Base-by-base conservation (phyloP, 495 filamentous ascomycete species). In the Diplogelasinospora grovesii region DNA sequence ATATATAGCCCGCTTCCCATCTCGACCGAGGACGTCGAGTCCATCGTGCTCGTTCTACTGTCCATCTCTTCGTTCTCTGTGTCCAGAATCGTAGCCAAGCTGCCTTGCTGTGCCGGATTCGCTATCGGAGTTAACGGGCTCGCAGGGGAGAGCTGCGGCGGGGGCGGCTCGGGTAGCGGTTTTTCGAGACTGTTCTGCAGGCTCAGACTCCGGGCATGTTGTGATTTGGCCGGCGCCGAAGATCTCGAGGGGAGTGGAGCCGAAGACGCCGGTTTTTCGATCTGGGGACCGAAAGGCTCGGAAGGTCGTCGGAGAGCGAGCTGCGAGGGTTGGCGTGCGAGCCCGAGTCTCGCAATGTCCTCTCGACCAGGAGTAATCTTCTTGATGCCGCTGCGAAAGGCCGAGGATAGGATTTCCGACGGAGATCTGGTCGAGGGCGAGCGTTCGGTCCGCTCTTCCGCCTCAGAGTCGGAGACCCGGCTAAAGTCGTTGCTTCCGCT, bases 1-100 rank as follows among this genome's bases (percentile, higher is more conserved):
- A 50, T 48, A 36, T 61, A 59, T 11, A 55, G 32, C 15, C 55
- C 53, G 18, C 52, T 46, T 9, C 47, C 45, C 43, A 61, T 57
- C 48, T 52, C 70, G 13, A 60, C 60, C n/a, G 78, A 73, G 15
- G 54, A 69, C 22, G 61, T 61, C 16, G 80, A 79, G 46, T 85
- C 81, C 64, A 82, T 77, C 0, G 74, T 79, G 53, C 66, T 76
- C 16, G 70, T 67, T 39, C 73, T 59, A 53, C 56, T 68, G 11
- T 70, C 67, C 54, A 57, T 49, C 31, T 44, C 46, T 30, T 36
- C 19, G 4, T 39, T 39, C 29, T 60, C 57, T 15, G 46, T 43
- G 30, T 64, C 60, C 28, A 59, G 13, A 26, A 66, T 53, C 8
- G 56, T 54, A 10, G 41, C 52, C 24, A 62, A 39, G 14, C 45